Percentiles rank a stretch among this genome's conserved stretches.
Evolutionary conservation across 192 early-diverging fungal species (phyloP).

Genomic region (Linnemannia elongata): DNA sequence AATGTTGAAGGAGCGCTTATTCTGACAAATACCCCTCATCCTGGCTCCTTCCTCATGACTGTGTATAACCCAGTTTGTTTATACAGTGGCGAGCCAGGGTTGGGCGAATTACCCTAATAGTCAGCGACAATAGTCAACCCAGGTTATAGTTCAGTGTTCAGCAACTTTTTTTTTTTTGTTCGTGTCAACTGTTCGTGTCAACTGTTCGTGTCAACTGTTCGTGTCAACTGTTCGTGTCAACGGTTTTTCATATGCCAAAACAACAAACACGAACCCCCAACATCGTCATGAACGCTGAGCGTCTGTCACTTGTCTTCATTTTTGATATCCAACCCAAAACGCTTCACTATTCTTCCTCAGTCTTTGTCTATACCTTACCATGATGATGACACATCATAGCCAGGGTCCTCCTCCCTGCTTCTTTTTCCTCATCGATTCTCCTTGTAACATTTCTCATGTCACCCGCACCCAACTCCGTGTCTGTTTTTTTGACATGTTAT

Average conservation of each 20-base stretch:
- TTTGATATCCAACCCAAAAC: neutral
- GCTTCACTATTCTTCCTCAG: neutral
- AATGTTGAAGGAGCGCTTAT: neutral
- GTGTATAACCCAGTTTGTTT: neutral
- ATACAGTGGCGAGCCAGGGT: neutral
- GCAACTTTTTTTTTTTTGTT: neutral
- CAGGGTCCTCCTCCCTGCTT: neutral
- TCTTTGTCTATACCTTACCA: neutral
- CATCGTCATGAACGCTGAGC: neutral
- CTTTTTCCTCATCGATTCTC: neutral
- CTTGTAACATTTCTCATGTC: neutral
- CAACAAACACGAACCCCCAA: neutral
- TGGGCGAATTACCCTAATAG: neutral
- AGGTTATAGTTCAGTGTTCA: neutral
- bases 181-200: neutral
- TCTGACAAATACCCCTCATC: neutral
- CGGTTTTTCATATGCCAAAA: neutral
- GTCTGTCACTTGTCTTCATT: neutral
- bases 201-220: too few relatives aligned
- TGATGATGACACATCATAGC: neutral
- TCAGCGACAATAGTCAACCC: neutral
- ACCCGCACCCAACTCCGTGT: neutral
- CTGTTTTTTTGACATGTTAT: neutral
- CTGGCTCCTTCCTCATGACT: neutral
- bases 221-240: too few relatives aligned